Percentiles rank a stretch among this genome's conserved stretches.
These are phyloP conservation scores for Penicillium pulvis DNA, from an alignment of 495 filamentous ascomycete species.

Conservation along the genomic window DNA sequence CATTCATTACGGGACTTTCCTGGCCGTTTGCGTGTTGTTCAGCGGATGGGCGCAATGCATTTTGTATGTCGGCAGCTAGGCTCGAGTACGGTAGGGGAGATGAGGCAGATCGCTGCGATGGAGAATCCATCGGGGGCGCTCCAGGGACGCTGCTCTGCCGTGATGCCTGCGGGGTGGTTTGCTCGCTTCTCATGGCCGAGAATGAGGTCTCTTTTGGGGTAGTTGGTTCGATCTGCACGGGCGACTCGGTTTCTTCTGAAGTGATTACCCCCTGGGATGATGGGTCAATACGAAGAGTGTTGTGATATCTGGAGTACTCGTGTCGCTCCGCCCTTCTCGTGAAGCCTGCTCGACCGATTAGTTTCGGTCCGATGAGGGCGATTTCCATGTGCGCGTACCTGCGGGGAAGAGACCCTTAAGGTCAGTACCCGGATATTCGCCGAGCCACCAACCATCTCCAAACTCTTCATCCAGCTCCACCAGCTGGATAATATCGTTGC, in stretches of 20 bases:
- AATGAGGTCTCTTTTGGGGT: slow-evolving; percentile 25
- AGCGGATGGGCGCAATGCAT: slow-evolving; percentile 49
- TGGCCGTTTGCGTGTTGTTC: slow-evolving; percentile 47
- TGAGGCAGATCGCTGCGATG: slow-evolving; percentile 42
- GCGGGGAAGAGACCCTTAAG: slow-evolving; percentile 87
- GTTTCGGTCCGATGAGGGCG: background rate
- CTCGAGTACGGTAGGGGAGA: slow-evolving; percentile 44
- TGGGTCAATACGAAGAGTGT: slow-evolving; percentile 13
- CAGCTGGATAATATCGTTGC: slow-evolving; percentile 87
- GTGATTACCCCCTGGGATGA: slow-evolving; percentile 11
- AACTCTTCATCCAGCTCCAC: slow-evolving; percentile 97
- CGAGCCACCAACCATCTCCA: slow-evolving; percentile 96
- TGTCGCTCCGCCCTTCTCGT: slow-evolving; percentile 21
- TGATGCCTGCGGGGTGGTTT: slow-evolving; percentile 52
- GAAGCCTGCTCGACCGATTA: slow-evolving; percentile 20
- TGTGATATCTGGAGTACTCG: slow-evolving; percentile 12
- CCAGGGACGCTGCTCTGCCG: slow-evolving; percentile 46
- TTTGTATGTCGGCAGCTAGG: slow-evolving; percentile 47
- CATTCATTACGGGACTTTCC: slow-evolving; percentile 88
- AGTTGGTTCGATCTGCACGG: slow-evolving; percentile 24
- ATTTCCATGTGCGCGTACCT: slow-evolving; percentile 51
- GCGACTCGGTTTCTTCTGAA: slow-evolving; percentile 26
- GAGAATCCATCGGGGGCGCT: slow-evolving; percentile 27
- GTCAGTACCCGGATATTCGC: slow-evolving; percentile 72
- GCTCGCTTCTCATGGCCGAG: slow-evolving; percentile 33